Base-by-base conservation (phyloP, 1,284 basidiomycete genomes). In the Ustilago shanxiensis region DNA sequence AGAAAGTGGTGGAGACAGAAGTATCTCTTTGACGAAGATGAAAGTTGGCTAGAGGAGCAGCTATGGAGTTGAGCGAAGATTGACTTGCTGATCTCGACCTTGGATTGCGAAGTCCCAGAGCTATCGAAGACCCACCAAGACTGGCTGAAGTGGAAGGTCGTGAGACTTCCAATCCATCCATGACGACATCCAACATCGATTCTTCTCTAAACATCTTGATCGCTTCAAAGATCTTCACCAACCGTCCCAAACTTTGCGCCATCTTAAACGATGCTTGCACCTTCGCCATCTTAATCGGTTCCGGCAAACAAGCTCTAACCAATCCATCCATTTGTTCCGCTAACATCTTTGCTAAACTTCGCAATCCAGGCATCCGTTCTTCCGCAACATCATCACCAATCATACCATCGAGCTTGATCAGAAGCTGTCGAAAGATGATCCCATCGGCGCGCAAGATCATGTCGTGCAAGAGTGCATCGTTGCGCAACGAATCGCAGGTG, bases 341-440 rank as follows among this genome's bases (percentile, higher is more conserved):
- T 20, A 73, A 28, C 51, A 60, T 73, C 24, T 11, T 50, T 11
- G 58, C 53, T 20, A 73, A 33, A 3, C n/a, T 44, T 44, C 41
- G 35, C 33, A 67, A 26, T 22, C 66, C 65, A 8, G 29, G 26
- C 55, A 61, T 44, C 2, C 47, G 24, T n/a, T 62, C 61, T 0
- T 73, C 66, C 4, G 66, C 28, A 2, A 73, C 58, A 49, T 73
- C 66, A 33, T 73, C 71, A 22, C 71, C 66, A 14, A 68, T 60
- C 62, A 64, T 61, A 3, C 39, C 72, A 31, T 74, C 66, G 13
- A 69, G 63, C 37, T 66, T 57, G 13, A 26, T 35, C 45, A 69
- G 54, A 20, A 69, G 41, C 58, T 69, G 66, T 39, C 45, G 60
- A 52, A 64, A 68, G 53, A 73, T 68, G 57, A 73, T 64, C 16